Percentiles rank a stretch among this genome's conserved stretches.
Evolutionary conservation across 345 rosid species (phyloP).

Genomic region (Cardamine chenopodiifolia): DNA sequence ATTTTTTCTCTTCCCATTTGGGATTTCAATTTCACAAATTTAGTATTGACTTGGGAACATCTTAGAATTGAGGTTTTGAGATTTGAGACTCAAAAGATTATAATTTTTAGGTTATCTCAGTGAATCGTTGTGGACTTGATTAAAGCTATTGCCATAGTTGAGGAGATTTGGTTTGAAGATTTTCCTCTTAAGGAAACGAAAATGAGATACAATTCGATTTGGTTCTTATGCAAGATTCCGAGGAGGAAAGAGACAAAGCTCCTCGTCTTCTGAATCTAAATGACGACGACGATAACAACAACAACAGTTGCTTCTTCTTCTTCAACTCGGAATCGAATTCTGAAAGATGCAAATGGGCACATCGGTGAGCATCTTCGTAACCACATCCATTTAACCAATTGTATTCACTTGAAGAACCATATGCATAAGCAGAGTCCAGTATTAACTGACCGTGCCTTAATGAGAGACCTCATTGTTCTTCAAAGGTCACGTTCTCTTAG

Average conservation of each 20-base stretch:
- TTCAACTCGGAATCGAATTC: slow-evolving; percentile 60
- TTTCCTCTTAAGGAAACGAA: background rate
- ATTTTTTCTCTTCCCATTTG: slow-evolving; percentile 9
- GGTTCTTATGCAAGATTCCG: slow-evolving; percentile 42
- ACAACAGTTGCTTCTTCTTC: slow-evolving; percentile 61
- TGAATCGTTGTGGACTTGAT: slow-evolving; percentile 11
- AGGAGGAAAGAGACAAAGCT: slow-evolving; percentile 37
- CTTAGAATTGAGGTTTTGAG: background rate
- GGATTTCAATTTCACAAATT: background rate
- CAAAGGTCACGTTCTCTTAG: slow-evolving; percentile 90
- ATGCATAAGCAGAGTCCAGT: slow-evolving; percentile 97
- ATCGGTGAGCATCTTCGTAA: slow-evolving; percentile 92
- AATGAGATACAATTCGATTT: slow-evolving; percentile 48
- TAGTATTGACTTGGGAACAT: background rate
- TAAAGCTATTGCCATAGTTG: slow-evolving; percentile 16
- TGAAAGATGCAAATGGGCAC: slow-evolving; percentile 92
- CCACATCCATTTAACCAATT: slow-evolving; percentile 90
- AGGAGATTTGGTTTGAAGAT: slow-evolving; percentile 30
- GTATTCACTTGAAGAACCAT: slow-evolving; percentile 96
- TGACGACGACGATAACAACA: slow-evolving; percentile 52
- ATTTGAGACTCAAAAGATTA: slow-evolving; percentile 14
- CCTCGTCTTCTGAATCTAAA: slow-evolving; percentile 47
- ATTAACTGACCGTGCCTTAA: slow-evolving; percentile 68
- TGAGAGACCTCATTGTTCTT: slow-evolving; percentile 88
- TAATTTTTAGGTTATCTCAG: background rate